phyloP scores from a whole-genome alignment of 75 land plant genomes.

The Azolla pinnata region DNA sequence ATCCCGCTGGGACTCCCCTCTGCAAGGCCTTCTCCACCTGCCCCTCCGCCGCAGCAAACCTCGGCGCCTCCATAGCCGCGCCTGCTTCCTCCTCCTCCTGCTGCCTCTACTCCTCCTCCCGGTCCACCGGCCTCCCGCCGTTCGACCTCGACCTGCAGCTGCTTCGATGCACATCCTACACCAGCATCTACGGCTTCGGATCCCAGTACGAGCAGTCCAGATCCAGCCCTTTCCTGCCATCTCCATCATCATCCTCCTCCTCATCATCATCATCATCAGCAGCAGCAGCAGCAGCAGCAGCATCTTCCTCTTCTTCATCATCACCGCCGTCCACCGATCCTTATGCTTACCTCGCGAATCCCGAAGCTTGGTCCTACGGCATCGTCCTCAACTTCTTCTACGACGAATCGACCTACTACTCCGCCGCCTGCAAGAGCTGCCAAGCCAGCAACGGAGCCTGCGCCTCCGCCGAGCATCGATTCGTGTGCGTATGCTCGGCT shows the following conservation, averaged over 20 bases:
- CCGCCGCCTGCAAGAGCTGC: slow-evolving; percentile 18
- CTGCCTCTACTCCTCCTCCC: slow-evolving; percentile 31
- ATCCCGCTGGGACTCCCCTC: slow-evolving; percentile 22
- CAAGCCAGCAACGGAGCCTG: slow-evolving; percentile 40
- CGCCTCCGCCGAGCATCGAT: slow-evolving; percentile 27
- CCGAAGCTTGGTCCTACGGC: slow-evolving; percentile 34
- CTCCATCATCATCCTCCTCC: too few relatives aligned
- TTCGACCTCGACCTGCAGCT: slow-evolving; percentile 25
- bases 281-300: too few relatives aligned
- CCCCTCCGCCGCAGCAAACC: slow-evolving; percentile 15
- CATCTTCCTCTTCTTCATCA: too few relatives aligned
- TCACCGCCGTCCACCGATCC: too few relatives aligned
- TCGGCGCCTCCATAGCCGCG: slow-evolving; percentile 12
- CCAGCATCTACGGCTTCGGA: slow-evolving; percentile 20
- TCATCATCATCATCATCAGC: too few relatives aligned
- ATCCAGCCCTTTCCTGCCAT: too few relatives aligned
- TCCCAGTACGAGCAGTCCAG: slow-evolving; percentile 4
- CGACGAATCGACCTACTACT: slow-evolving; percentile 6
- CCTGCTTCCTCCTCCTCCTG: slow-evolving; percentile 18
- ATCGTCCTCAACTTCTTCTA: slow-evolving; percentile 30
- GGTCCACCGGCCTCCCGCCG: slow-evolving; percentile 16
- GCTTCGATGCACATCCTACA: slow-evolving; percentile 21
- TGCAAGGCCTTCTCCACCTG: slow-evolving; percentile 33
- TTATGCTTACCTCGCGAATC: slow-evolving; percentile 5
- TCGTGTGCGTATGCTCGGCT: slow-evolving; percentile 29